Conservation (phyloP, 1,139 yeast genomes). For the Sugiyamaella neomexicana region DNA sequence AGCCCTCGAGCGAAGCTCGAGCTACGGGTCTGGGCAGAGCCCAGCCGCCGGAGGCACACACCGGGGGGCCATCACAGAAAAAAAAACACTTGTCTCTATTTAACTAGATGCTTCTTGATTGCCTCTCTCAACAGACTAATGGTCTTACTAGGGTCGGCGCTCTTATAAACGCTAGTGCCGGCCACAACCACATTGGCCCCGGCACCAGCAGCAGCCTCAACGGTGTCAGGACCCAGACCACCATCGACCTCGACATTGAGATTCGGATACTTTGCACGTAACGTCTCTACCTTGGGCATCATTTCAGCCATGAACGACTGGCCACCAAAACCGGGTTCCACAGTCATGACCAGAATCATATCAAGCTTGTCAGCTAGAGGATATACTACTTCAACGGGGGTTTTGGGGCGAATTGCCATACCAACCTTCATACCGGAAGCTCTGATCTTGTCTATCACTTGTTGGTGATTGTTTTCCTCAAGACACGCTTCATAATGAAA, state of each 20-base stretch:
- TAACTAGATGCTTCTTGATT: slow-evolving; percentile 45
- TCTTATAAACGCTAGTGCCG: slow-evolving; percentile 90
- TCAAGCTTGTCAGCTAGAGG: slow-evolving; percentile 78
- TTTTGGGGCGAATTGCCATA: slow-evolving; percentile 91
- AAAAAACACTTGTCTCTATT: slow-evolving; percentile 13
- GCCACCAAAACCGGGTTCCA: slow-evolving; percentile 99
- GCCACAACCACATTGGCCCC: slow-evolving; percentile 99
- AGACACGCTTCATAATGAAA: slow-evolving; percentile 83
- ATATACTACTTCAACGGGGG: slow-evolving; percentile 80
- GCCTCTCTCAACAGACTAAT: slow-evolving; percentile 64
- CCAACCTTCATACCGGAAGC: slow-evolving; percentile 88
- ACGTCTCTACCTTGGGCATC: slow-evolving; percentile 89
- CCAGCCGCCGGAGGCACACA: slow-evolving; percentile 15
- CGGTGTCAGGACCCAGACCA: slow-evolving; percentile 84
- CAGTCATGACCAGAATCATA: slow-evolving; percentile 96
- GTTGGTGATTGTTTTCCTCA: slow-evolving; percentile 67
- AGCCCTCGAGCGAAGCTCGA: background rate
- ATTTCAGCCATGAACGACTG: slow-evolving; percentile 92
- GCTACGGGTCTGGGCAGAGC: slow-evolving; percentile 14
- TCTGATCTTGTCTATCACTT: slow-evolving; percentile 73
- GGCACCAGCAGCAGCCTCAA: slow-evolving; percentile 82
- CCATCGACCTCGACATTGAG: slow-evolving; percentile 96
- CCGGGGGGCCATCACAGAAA: background rate
- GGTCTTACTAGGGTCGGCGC: slow-evolving; percentile 72
- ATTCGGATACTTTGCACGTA: slow-evolving; percentile 72